Conservation (phyloP, 305 asterid genomes). For the Ilex paraguariensis region DNA sequence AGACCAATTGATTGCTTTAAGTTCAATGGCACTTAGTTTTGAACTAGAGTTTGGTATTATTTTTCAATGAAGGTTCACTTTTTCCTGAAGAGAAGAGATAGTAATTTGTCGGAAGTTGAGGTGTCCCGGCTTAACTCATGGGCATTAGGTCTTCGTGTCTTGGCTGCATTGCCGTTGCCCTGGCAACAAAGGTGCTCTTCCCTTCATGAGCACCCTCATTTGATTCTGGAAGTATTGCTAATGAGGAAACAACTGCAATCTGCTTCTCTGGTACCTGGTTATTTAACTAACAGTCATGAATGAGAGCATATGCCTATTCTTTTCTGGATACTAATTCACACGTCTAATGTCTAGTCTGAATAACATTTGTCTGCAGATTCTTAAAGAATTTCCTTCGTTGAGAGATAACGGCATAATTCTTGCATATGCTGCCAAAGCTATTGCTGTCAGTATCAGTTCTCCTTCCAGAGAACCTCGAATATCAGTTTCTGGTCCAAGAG, state of each 20-base stretch:
- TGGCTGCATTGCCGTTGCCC: slow-evolving; percentile 90
- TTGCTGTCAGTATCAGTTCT: slow-evolving; percentile 72
- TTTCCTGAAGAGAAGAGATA: slow-evolving; percentile 91
- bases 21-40: neutral
- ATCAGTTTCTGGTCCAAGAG: slow-evolving; percentile 67
- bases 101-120: slow-evolving; percentile 80
- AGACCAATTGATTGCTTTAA: too few relatives aligned
- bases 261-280: slow-evolving; percentile 78
- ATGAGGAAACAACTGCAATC: slow-evolving; percentile 98
- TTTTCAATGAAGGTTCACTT: slow-evolving; percentile 80
- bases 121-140: slow-evolving; percentile 90
- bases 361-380: slow-evolving; percentile 55
- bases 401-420: slow-evolving; percentile 77
- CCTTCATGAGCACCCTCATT: slow-evolving; percentile 92
- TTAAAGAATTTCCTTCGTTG: slow-evolving; percentile 79
- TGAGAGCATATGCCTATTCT: slow-evolving; percentile 9
- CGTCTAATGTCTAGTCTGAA: slow-evolving; percentile 10
- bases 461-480: slow-evolving; percentile 76
- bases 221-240: slow-evolving; percentile 91
- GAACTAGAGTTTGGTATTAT: slow-evolving; percentile 20
- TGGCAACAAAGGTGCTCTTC: slow-evolving; percentile 99
- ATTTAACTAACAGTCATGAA: slow-evolving; percentile 6
- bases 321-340: slow-evolving; percentile 7
- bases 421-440: slow-evolving; percentile 90
- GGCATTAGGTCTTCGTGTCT: slow-evolving; percentile 99